Conservation (phyloP, 257 asterid species). For the Misopates orontium region DNA sequence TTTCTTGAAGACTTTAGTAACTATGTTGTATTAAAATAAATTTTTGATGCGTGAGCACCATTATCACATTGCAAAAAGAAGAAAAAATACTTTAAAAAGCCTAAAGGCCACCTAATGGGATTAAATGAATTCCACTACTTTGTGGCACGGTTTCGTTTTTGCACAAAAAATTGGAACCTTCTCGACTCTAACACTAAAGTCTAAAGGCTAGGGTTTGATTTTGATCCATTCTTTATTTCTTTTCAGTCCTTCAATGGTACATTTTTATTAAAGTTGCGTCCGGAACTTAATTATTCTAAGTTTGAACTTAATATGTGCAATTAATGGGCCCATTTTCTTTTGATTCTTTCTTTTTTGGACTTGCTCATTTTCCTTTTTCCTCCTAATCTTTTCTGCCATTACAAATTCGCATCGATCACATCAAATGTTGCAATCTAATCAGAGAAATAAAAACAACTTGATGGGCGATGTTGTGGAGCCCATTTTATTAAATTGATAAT, state of each 20-base stretch:
- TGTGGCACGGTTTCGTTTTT: slow-evolving; percentile 44
- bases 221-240: slow-evolving; percentile 35
- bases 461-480: slow-evolving; percentile 3
- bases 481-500: neutral
- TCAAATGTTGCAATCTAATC: slow-evolving; percentile 12
- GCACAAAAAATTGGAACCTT: slow-evolving; percentile 28
- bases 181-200: neutral
- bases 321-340: neutral
- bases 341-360: neutral
- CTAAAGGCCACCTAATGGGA: neutral
- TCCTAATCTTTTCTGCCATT: neutral
- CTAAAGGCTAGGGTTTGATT: slow-evolving; percentile 11
- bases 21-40: too few species aligned
- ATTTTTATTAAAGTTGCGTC: slow-evolving; percentile 13
- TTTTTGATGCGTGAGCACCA: too few species aligned
- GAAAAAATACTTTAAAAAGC: too few species aligned
- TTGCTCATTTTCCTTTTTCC: neutral
- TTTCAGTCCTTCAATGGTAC: slow-evolving; percentile 18
- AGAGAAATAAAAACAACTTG: neutral
- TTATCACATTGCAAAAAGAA: too few species aligned
- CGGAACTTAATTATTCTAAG: neutral
- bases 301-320: neutral
- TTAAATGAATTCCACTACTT: slow-evolving; percentile 30
- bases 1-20: too few species aligned
- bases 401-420: slow-evolving; percentile 25